phyloP scores from a whole-genome alignment of 495 filamentous ascomycete genomes.

The Apodospora peruviana region DNA sequence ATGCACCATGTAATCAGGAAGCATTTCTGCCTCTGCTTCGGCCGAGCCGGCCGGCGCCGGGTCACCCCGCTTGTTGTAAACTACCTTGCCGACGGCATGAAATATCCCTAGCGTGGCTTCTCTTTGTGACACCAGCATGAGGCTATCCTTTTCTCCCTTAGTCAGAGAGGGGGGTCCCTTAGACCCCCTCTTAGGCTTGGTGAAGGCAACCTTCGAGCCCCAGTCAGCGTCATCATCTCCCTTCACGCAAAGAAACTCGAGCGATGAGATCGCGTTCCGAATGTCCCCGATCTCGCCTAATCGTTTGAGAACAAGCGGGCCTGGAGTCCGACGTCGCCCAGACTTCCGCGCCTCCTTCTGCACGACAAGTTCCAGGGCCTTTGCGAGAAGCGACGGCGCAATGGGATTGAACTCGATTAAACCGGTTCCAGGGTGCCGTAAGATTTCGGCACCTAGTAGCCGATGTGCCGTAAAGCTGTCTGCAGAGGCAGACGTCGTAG shows the following conservation, averaged over 20 bases:
- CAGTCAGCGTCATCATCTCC: conserved; percentile 58
- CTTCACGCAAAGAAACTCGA: conserved; percentile 85
- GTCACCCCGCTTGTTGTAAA: conserved; percentile 82
- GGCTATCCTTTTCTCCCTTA: conserved; percentile 62
- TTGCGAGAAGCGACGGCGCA: conserved; percentile 78
- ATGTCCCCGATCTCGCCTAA: conserved; percentile 85
- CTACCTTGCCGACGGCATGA: conserved; percentile 90
- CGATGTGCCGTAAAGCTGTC: conserved; percentile 89
- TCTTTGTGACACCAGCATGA: conserved; percentile 72
- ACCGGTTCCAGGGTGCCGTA: conserved; percentile 66
- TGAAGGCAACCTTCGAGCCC: conserved; percentile 61
- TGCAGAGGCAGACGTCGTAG: conserved; percentile 65
- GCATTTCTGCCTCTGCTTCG: conserved; percentile 34
- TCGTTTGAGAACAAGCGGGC: conserved; percentile 63
- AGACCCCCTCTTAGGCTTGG: conserved; percentile 53
- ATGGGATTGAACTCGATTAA: conserved; percentile 89
- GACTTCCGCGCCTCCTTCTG: conserved; percentile 73
- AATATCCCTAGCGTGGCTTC: conserved; percentile 88
- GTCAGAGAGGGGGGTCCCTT: conserved; percentile 56
- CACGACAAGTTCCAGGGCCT: conserved; percentile 73
- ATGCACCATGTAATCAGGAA: conserved; percentile 59
- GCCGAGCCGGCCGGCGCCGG: conserved; percentile 18
- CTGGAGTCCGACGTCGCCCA: conserved; percentile 59
- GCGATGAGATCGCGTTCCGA: conserved; percentile 78
- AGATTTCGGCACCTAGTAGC: conserved; percentile 77